Evolutionary conservation across 768 basidiomycete genomes (phyloP).

Genomic region (Tylopilus balloui): DNA sequence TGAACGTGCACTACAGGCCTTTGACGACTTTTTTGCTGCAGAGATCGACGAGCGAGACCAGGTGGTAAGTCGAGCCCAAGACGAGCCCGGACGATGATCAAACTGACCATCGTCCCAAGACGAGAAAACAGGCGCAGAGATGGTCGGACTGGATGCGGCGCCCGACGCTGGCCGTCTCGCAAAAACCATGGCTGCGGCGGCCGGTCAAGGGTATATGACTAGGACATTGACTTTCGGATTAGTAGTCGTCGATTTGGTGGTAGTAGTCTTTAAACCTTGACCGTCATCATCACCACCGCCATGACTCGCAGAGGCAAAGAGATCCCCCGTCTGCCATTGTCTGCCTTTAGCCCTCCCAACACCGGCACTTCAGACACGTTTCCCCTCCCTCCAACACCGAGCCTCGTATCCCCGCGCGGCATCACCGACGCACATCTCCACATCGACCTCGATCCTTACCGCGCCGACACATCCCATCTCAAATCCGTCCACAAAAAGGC

Average conservation of each 20-base stretch:
- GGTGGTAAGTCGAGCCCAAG: slow-evolving; percentile 20
- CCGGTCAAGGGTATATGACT: slow-evolving; percentile 8
- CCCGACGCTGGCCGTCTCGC: neutral
- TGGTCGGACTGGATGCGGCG: slow-evolving; percentile 31
- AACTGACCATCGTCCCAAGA: slow-evolving; percentile 20
- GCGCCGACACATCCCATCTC: slow-evolving; percentile 39
- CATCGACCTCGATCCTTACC: slow-evolving; percentile 27
- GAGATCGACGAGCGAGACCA: slow-evolving; percentile 34
- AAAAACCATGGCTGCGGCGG: slow-evolving; percentile 23
- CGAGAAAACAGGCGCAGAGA: slow-evolving; percentile 18
- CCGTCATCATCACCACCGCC: slow-evolving; percentile 23
- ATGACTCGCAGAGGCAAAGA: slow-evolving; percentile 54
- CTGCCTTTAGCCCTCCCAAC: slow-evolving; percentile 71
- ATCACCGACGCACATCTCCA: slow-evolving; percentile 70
- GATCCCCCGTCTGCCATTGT: slow-evolving; percentile 67
- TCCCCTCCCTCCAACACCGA: slow-evolving; percentile 65
- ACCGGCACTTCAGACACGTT: slow-evolving; percentile 63
- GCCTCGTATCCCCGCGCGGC: slow-evolving; percentile 53
- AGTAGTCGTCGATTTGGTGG: no score
- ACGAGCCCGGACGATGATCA: neutral
- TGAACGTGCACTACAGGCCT: slow-evolving; percentile 49
- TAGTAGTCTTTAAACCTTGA: neutral
- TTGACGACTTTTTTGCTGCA: slow-evolving; percentile 51
- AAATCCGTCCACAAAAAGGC: slow-evolving; percentile 48
- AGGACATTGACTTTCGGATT: no score